Percentiles rank a stretch among this genome's conserved stretches.
Evolutionary conservation across 2,329 filamentous ascomycete species (phyloP).

Genomic region (Fusarium irregulare): DNA sequence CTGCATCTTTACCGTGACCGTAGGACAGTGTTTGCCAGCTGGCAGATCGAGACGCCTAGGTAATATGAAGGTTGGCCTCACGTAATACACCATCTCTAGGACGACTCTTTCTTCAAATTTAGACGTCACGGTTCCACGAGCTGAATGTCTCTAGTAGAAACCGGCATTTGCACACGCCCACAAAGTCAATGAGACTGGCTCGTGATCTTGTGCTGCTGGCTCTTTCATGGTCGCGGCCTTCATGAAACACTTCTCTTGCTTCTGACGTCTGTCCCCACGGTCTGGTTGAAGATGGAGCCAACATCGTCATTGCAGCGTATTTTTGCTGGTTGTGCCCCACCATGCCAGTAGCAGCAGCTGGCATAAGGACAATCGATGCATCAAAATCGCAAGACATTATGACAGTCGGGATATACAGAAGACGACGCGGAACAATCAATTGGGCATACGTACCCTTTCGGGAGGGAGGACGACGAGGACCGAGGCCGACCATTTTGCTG

Average conservation of each 20-base stretch:
- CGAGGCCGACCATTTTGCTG: constrained; percentile 62
- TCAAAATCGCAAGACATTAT: not conserved
- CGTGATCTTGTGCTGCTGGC: not conserved
- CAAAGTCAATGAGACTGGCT: not conserved
- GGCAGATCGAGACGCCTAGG: constrained; percentile 1
- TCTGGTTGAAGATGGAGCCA: constrained; percentile 12
- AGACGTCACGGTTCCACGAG: constrained; percentile 29
- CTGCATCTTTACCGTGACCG: constrained; percentile 12
- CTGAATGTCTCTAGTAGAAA: not conserved
- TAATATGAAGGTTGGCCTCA: not conserved
- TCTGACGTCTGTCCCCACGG: constrained; percentile 2
- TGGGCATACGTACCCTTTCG: constrained; percentile 72
- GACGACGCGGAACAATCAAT: constrained; percentile 6
- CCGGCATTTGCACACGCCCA: not conserved
- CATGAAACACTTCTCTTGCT: constrained; percentile 28
- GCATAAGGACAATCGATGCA: not conserved
- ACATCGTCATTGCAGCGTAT: constrained; percentile 35
- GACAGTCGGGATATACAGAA: not conserved
- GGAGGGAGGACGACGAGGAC: constrained; percentile 62
- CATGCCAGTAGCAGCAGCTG: constrained; percentile 19
- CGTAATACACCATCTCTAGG: constrained; percentile 12
- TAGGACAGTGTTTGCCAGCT: constrained; percentile 29
- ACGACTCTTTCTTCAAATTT: constrained; percentile 12
- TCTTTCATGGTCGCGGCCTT: not conserved
- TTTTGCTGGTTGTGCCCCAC: constrained; percentile 31